A percentile compares a stretch with the other conserved stretches of the same genome.
Evolutionary conservation across 192 early-diverging fungal species (phyloP).

Genomic region (Coemansia aciculifera): DNA sequence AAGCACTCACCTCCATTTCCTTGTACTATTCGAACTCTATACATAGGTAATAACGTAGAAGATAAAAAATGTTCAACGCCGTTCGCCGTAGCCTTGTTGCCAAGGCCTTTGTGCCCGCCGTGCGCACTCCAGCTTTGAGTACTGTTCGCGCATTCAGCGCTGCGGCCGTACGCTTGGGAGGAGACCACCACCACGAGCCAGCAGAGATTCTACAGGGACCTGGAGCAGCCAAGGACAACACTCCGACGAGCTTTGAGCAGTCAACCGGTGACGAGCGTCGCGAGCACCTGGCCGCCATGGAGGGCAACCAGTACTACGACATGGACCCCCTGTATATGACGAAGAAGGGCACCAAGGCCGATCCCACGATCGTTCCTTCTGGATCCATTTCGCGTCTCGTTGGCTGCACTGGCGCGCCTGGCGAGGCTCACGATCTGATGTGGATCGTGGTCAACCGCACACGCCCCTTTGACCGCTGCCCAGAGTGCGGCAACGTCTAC

Average conservation of each 20-base stretch:
- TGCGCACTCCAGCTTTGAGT: background rate
- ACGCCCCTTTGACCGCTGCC: slow-evolving; percentile 88
- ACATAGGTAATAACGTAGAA: background rate
- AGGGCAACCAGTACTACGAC: slow-evolving; percentile 89
- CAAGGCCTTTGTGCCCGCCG: slow-evolving; percentile 18
- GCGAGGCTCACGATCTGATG: slow-evolving; percentile 87
- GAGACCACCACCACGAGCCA: slow-evolving; percentile 25
- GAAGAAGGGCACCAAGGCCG: slow-evolving; percentile 73
- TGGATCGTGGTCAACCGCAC: slow-evolving; percentile 84
- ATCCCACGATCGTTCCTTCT: slow-evolving; percentile 86
- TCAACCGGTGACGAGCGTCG: slow-evolving; percentile 88
- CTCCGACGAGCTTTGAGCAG: slow-evolving; percentile 84
- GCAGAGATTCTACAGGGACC: slow-evolving; percentile 56
- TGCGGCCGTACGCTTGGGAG: slow-evolving; percentile 28
- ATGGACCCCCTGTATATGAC: slow-evolving; percentile 74
- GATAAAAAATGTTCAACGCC: slow-evolving; percentile 33
- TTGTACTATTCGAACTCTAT: background rate
- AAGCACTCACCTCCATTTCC: background rate
- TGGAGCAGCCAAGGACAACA: slow-evolving; percentile 67
- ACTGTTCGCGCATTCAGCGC: slow-evolving; percentile 31
- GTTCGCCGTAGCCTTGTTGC: slow-evolving; percentile 38
- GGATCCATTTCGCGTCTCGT: slow-evolving; percentile 79
- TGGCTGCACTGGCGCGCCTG: slow-evolving; percentile 93
- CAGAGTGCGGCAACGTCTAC: slow-evolving; percentile 86
- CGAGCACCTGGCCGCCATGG: slow-evolving; percentile 81